Evolutionary conservation across 148 eudicot genomes (phyloP), one percentile per base, ranked within the genome.

Genomic region (Rhododendron williamsianum): DNA sequence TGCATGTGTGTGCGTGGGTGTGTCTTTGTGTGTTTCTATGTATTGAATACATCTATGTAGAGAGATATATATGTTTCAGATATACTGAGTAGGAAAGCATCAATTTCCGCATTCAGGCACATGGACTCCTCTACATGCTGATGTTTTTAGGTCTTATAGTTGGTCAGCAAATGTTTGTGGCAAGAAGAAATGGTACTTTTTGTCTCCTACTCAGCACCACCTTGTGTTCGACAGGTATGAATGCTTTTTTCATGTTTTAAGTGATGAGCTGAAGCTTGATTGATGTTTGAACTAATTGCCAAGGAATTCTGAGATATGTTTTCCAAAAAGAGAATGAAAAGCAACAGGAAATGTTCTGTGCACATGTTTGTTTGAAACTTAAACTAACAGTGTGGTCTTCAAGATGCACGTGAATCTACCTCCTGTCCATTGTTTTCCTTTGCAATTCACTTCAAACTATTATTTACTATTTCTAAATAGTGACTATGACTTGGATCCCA

Each of bases 101-200:
- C 81, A 33, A 58, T 9, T 72, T 84, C 81, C 83, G 60, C 85
- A 54, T 91, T 86, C 91, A 97, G 99, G 99, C 84, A 97, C 99
- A 84, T 97, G 99, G 98, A 97, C 99, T 83, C 98, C 99, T 87
- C 91, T 97, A 78, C 99, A 97, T 89, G 99, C 99, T 65, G 99
- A 97, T 85, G 98, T 97, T 89, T 97, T 97, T 86, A 92, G 98
- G 92, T 97, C 99, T 81, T 97, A 93, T 85, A 97, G 99, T 89
- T 97, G 99, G 99, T 97, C 99, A 46, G 98, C 99, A 9, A 97
- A 97, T 90, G 95, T 95, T 1, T 95, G 98, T 91, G 99, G 99
- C 84, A 91, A 87, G 89, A 97, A 97, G 83, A 88, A 92, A 84
- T 97, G 99, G 99, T 88, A 93, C 90, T 92, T 95, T 88, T 91